Conservation (phyloP, 805 yeast genomes). For the Barnettozyma californica region DNA sequence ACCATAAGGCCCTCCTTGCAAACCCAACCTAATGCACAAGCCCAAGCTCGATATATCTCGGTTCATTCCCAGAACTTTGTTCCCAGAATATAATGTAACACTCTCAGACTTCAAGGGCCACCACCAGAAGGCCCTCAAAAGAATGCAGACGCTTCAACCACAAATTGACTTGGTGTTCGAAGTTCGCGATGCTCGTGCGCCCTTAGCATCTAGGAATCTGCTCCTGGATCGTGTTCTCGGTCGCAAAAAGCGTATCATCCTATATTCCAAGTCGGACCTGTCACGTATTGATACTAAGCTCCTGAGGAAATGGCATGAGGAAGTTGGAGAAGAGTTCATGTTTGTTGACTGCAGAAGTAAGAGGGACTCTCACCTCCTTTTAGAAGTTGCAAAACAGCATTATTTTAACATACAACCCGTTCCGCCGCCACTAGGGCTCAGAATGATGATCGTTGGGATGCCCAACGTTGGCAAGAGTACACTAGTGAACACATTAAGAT, state of each 20-base stretch:
- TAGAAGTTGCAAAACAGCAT: conserved; percentile 43
- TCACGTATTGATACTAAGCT: conserved; percentile 38
- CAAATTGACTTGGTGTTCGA: conserved; percentile 81
- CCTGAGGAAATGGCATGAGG: conserved; percentile 45
- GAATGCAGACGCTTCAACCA: conserved; percentile 63
- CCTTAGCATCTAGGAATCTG: conserved; percentile 74
- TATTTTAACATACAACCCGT: conserved; percentile 49
- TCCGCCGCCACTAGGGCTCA: conserved; percentile 73
- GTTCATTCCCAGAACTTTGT: conserved; percentile 65
- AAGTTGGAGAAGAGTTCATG: conserved; percentile 37
- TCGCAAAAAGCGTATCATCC: conserved; percentile 49
- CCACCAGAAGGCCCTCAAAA: conserved; percentile 72
- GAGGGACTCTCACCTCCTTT: conserved; percentile 44
- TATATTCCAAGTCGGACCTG: conserved; percentile 75
- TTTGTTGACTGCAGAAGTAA: conserved; percentile 53
- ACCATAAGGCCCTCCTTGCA: no score
- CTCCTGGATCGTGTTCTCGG: conserved; percentile 65
- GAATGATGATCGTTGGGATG: conserved; percentile 82
- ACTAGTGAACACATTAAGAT: conserved; percentile 67
- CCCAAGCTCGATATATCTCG: conserved; percentile 7
- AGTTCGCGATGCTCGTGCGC: conserved; percentile 86
- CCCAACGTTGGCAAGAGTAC: conserved; percentile 98
- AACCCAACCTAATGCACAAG: neutral
- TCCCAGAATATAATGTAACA: conserved; percentile 67
- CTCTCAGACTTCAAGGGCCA: conserved; percentile 87